These are phyloP conservation scores for Syzygium oleosum DNA, from an alignment of 345 rosid species.

Conservation along the genomic window DNA sequence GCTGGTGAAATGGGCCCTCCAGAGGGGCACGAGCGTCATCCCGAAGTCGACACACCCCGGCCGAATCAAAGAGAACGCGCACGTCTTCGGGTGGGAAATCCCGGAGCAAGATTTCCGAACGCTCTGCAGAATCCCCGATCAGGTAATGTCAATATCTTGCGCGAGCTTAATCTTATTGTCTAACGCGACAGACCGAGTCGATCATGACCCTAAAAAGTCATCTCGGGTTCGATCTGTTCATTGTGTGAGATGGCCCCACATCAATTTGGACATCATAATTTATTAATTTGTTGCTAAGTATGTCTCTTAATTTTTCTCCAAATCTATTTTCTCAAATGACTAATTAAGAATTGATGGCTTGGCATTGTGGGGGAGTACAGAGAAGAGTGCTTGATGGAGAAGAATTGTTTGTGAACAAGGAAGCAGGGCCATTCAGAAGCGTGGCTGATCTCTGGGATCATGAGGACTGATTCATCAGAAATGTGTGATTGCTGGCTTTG, in stretches of 20 bases:
- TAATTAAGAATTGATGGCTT: not conserved
- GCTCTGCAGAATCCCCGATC: constrained; percentile 23
- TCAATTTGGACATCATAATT: not conserved
- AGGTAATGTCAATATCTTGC: constrained; percentile 2
- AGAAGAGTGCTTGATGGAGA: constrained; percentile 39
- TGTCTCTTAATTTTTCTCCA: not conserved
- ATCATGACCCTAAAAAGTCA: not conserved
- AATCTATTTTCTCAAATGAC: not conserved
- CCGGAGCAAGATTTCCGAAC: constrained; percentile 40
- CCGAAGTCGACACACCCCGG: constrained; percentile 42
- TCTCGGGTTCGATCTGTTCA: no score
- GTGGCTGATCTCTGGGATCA: constrained; percentile 56
- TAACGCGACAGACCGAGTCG: fast-evolving
- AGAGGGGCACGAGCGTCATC: constrained; percentile 46
- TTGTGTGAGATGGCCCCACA: not conserved
- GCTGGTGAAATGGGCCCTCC: constrained; percentile 46
- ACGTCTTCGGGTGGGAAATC: constrained; percentile 38
- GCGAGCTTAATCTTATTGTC: not conserved
- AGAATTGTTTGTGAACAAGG: constrained; percentile 32
- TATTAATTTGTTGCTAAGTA: not conserved
- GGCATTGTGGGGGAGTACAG: constrained; percentile 3
- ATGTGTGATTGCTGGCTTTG: not conserved
- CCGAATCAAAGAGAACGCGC: constrained; percentile 41
- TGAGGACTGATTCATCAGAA: constrained; percentile 17
- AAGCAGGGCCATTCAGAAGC: constrained; percentile 27